Percentiles rank a stretch among this genome's conserved stretches.
Evolutionary conservation across 2,329 filamentous ascomycete species (phyloP).

Genomic region (Raffaelea deltoideospora): DNA sequence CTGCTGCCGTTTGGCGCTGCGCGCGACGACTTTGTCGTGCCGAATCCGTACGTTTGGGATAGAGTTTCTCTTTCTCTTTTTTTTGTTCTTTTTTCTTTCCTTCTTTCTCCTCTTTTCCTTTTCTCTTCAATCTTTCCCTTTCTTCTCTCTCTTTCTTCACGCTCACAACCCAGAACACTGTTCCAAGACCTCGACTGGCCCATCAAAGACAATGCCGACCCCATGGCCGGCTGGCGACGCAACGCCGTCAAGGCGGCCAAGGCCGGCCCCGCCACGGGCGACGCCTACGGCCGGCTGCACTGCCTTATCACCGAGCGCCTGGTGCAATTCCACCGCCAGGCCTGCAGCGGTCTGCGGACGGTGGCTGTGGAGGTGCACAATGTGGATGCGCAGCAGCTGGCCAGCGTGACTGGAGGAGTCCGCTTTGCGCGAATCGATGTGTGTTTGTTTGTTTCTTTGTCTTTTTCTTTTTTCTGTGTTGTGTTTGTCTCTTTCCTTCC

Average conservation of each 20-base stretch:
- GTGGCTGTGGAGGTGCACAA: neutral
- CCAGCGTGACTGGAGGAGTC: neutral
- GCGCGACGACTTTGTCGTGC: neutral
- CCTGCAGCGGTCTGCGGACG: neutral
- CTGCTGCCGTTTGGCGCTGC: conserved; percentile 10
- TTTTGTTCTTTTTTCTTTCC: neutral
- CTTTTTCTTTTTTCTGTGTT: neutral
- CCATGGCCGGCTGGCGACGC: neutral
- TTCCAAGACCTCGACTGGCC: neutral
- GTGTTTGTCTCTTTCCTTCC: neutral
- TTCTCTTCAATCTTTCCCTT: too few relatives aligned
- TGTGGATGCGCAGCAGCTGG: neutral
- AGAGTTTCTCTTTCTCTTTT: neutral
- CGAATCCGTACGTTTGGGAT: conserved; percentile 1
- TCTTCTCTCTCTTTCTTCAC: too few relatives aligned
- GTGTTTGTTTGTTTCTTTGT: too few relatives aligned
- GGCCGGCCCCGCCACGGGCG: neutral
- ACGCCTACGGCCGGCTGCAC: conserved; percentile 1
- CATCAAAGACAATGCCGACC: neutral
- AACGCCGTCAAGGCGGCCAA: neutral
- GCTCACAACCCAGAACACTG: neutral
- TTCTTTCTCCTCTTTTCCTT: too few relatives aligned
- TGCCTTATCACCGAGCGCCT: neutral
- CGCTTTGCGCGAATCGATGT: conserved; percentile 1
- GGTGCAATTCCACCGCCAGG: neutral